Evolutionary conservation across 1,284 basidiomycete species (phyloP).

Genomic region (Paramarasmius palmivorus): DNA sequence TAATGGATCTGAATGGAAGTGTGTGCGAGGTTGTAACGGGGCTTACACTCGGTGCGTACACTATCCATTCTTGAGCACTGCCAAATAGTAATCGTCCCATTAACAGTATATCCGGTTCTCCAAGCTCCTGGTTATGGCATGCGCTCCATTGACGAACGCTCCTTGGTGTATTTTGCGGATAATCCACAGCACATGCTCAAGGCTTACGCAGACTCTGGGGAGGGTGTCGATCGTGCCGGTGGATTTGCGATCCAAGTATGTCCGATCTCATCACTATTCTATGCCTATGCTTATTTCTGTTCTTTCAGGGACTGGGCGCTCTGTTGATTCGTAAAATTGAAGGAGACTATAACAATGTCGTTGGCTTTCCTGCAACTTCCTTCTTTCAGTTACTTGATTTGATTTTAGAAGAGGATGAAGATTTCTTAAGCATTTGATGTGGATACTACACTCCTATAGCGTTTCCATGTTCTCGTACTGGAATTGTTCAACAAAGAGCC

Average conservation of each 20-base stretch:
- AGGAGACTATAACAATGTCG: constrained; percentile 92
- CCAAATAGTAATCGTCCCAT: background rate
- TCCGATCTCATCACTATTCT: constrained; percentile 2
- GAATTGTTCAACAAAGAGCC: background rate
- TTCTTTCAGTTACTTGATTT: constrained; percentile 73
- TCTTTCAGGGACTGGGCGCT: constrained; percentile 72
- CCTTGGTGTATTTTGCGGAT: constrained; percentile 80
- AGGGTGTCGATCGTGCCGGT: constrained; percentile 90
- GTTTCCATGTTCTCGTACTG: background rate
- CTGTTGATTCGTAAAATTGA: constrained; percentile 83
- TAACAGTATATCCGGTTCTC: constrained; percentile 78
- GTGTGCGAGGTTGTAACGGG: constrained; percentile 93
- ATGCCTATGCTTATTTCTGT: background rate
- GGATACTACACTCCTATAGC: too few species aligned
- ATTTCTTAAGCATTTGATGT: constrained; percentile 47
- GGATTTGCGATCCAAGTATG: constrained; percentile 93
- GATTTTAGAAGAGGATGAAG: constrained; percentile 70
- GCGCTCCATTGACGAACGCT: constrained; percentile 85
- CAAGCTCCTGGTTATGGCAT: constrained; percentile 86
- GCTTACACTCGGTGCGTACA: constrained; percentile 68
- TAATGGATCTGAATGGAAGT: constrained; percentile 84
- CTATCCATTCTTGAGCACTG: background rate
- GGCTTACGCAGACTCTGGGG: constrained; percentile 87
- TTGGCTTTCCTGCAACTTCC: constrained; percentile 84
- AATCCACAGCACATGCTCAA: constrained; percentile 66